Percentiles rank a stretch among this genome's conserved stretches.
Evolutionary conservation across 2,329 filamentous ascomycete genomes (phyloP).

Genomic region (Verticillium zaregamsianum): DNA sequence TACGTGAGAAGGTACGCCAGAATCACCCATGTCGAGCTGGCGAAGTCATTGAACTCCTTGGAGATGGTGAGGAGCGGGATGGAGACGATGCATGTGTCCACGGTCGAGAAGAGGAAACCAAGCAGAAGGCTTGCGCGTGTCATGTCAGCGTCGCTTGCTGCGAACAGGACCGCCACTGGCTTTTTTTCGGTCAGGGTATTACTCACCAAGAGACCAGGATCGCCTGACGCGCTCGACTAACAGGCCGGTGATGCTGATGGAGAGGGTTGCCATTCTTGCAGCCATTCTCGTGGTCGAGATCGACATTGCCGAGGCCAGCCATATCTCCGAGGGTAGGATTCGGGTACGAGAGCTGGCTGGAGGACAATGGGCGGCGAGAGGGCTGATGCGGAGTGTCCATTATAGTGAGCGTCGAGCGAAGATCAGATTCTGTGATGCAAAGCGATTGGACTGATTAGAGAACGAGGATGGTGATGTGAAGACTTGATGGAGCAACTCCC

Average conservation of each 20-base stretch:
- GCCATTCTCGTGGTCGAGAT: background rate
- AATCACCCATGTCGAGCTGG: slow-evolving; percentile 51
- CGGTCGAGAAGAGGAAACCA: slow-evolving; percentile 52
- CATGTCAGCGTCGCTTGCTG: background rate
- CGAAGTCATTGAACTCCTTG: slow-evolving; percentile 44
- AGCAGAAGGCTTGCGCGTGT: slow-evolving; percentile 24
- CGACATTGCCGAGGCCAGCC: slow-evolving; percentile 7
- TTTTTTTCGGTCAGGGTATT: too few relatives aligned
- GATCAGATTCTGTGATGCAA: background rate
- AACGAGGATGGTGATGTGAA: background rate
- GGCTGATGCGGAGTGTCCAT: slow-evolving; percentile 2
- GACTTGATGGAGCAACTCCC: background rate
- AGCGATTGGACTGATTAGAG: background rate
- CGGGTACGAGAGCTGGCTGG: slow-evolving; percentile 16
- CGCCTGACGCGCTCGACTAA: slow-evolving; percentile 18
- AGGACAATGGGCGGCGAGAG: slow-evolving; percentile 3
- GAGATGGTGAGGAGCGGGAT: slow-evolving; percentile 56
- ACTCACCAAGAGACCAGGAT: slow-evolving; percentile 31
- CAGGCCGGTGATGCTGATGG: background rate
- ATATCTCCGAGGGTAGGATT: slow-evolving; percentile 19
- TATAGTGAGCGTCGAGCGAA: background rate
- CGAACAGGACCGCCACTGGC: background rate
- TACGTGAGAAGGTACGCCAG: slow-evolving; percentile 54
- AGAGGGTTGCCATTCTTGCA: background rate
- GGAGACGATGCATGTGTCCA: slow-evolving; percentile 55